phyloP scores from a whole-genome alignment of 2,329 filamentous ascomycete species.

The Aureobasidium sp. region DNA sequence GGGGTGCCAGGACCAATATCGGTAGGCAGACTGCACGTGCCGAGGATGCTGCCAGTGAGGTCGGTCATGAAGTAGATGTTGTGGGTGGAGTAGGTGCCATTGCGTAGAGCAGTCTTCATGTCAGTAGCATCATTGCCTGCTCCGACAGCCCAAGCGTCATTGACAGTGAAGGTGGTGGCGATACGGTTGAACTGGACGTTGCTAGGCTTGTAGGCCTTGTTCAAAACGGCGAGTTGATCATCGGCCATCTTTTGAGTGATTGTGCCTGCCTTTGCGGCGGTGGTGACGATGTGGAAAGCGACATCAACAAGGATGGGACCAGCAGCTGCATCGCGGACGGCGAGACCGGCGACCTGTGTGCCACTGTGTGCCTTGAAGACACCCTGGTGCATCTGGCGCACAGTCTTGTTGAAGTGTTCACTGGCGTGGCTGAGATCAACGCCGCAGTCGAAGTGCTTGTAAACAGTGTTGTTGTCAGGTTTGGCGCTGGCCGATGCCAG shows the following conservation, averaged over 20 bases:
- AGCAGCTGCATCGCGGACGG: constrained; percentile 18
- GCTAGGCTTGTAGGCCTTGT: constrained; percentile 43
- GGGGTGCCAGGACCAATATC: constrained; percentile 34
- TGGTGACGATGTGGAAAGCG: constrained; percentile 42
- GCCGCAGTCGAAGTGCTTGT: constrained; percentile 37
- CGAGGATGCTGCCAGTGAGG: constrained; percentile 42
- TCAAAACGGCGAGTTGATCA: constrained; percentile 34
- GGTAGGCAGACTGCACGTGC: constrained; percentile 47
- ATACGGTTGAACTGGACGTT: constrained; percentile 46
- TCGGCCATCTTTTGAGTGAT: constrained; percentile 37
- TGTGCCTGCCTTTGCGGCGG: constrained; percentile 28
- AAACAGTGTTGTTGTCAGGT: constrained; percentile 3
- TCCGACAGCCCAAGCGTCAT: constrained; percentile 48
- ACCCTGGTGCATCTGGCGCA: constrained; percentile 30
- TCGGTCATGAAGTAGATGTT: constrained; percentile 57
- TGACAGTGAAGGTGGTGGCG: constrained; percentile 44
- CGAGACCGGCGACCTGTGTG: constrained; percentile 24
- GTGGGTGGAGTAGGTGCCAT: constrained; percentile 47
- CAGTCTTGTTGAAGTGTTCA: constrained; percentile 33
- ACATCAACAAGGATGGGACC: constrained; percentile 32
- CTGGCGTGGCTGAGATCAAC: constrained; percentile 32
- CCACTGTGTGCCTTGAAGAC: constrained; percentile 22
- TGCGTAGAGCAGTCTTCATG: constrained; percentile 49
- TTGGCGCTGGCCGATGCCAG: constrained; percentile 15
- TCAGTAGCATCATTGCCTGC: constrained; percentile 40